Evolutionary conservation across 495 filamentous ascomycete species (phyloP).

Genomic region (Lophiostoma macrostomum): DNA sequence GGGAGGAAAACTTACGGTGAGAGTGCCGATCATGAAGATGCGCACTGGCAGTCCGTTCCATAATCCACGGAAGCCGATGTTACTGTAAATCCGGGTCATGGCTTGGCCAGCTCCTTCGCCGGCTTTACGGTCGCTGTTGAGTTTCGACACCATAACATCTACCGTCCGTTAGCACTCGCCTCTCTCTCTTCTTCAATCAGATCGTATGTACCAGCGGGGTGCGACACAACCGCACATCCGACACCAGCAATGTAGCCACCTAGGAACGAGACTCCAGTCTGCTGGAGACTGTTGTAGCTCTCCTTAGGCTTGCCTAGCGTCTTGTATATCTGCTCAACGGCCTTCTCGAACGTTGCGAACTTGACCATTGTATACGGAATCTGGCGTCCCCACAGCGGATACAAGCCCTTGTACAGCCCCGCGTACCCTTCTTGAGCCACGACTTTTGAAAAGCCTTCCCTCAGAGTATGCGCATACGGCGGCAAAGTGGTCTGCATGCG

Average conservation of each 20-base stretch:
- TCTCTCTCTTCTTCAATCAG: conserved; percentile 30
- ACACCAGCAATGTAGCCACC: conserved; percentile 73
- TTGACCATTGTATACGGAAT: conserved; percentile 77
- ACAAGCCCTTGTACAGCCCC: conserved; percentile 66
- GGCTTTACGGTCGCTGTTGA: conserved; percentile 64
- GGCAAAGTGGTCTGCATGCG: conserved; percentile 70
- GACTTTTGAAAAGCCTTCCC: conserved; percentile 62
- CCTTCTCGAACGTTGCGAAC: conserved; percentile 71
- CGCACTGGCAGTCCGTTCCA: conserved; percentile 69
- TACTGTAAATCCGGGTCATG: conserved; percentile 65
- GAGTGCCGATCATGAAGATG: conserved; percentile 62
- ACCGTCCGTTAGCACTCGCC: conserved; percentile 27
- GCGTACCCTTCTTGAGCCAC: conserved; percentile 56
- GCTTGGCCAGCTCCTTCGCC: conserved; percentile 62
- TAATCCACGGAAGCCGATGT: conserved; percentile 65
- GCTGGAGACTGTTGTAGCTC: conserved; percentile 57
- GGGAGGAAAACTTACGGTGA: conserved; percentile 17
- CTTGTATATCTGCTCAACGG: conserved; percentile 61
- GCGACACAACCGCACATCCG: conserved; percentile 55
- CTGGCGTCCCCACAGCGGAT: conserved; percentile 68
- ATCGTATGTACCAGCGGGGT: conserved; percentile 49
- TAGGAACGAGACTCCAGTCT: conserved; percentile 67
- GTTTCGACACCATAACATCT: conserved; percentile 72
- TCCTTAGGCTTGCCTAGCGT: conserved; percentile 64
- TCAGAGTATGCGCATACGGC: conserved; percentile 58